Evolutionary conservation across 805 yeast species (phyloP).

Genomic region (Metschnikowia lunata): DNA sequence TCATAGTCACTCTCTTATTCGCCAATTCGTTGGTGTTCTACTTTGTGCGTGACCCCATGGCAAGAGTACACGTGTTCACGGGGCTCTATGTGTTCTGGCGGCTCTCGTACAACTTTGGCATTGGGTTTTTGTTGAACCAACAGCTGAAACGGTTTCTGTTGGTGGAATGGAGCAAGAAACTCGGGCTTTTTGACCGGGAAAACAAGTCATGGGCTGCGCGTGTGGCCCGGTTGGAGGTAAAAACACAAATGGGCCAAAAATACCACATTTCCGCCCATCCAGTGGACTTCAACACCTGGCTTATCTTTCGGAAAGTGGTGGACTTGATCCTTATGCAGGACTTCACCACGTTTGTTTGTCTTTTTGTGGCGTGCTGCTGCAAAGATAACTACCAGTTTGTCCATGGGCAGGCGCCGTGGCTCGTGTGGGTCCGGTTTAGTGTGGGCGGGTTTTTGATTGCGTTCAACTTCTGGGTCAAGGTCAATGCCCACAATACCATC

Average conservation of each 20-base stretch:
- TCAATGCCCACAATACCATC: slow-evolving; percentile 83
- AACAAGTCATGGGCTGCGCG: slow-evolving; percentile 33
- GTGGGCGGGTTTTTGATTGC: slow-evolving; percentile 60
- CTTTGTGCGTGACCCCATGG: slow-evolving; percentile 21
- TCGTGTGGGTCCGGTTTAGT: slow-evolving; percentile 48
- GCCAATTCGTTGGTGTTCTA: slow-evolving; percentile 32
- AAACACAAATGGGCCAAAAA: slow-evolving; percentile 35
- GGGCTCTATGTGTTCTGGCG: slow-evolving; percentile 70
- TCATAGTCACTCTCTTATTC: slow-evolving; percentile 43
- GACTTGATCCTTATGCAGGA: slow-evolving; percentile 83
- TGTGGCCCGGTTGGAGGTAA: slow-evolving; percentile 32
- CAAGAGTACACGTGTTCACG: slow-evolving; percentile 40
- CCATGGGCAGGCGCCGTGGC: slow-evolving; percentile 37
- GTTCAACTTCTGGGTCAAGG: slow-evolving; percentile 79
- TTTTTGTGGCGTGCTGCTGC: slow-evolving; percentile 50
- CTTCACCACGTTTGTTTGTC: slow-evolving; percentile 66
- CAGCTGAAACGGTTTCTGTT: slow-evolving; percentile 59
- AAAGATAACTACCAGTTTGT: slow-evolving; percentile 34
- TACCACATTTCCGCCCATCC: slow-evolving; percentile 42
- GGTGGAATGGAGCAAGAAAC: slow-evolving; percentile 47
- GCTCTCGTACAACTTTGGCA: slow-evolving; percentile 71
- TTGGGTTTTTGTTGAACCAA: slow-evolving; percentile 60
- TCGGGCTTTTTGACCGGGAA: slow-evolving; percentile 39
- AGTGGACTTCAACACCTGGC: slow-evolving; percentile 78
- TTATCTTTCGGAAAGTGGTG: slow-evolving; percentile 71